phyloP scores from a whole-genome alignment of 2,329 filamentous ascomycete species.

The Ophiocordyceps australis region DNA sequence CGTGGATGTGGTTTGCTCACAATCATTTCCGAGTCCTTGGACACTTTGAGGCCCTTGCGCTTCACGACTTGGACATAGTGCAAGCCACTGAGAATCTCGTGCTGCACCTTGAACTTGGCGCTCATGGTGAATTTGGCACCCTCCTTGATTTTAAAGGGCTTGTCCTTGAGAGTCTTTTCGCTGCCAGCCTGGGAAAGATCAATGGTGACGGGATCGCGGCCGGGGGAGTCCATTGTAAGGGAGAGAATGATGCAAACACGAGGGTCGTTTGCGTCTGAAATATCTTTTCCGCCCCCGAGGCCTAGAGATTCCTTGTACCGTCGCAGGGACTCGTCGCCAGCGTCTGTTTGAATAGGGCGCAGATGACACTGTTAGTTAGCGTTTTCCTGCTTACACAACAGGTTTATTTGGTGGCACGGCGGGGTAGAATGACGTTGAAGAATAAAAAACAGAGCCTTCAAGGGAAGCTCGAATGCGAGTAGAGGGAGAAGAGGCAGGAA shows the following conservation, averaged over 20 bases:
- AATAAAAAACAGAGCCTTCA: too few relatives aligned
- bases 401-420: too few relatives aligned
- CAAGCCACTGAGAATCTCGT: constrained; percentile 84
- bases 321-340: constrained; percentile 80
- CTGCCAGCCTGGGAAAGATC: constrained; percentile 62
- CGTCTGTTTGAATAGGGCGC: constrained; percentile 21
- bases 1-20: constrained; percentile 25
- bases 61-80: constrained; percentile 94
- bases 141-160: constrained; percentile 97
- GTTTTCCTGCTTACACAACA: too few relatives aligned
- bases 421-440: too few relatives aligned
- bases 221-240: constrained; percentile 72
- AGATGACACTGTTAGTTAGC: too few relatives aligned
- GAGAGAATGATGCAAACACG: constrained; percentile 88
- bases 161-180: constrained; percentile 63
- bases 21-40: constrained; percentile 98
- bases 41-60: constrained; percentile 68
- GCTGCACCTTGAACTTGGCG: constrained; percentile 86
- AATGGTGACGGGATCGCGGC: constrained; percentile 72
- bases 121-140: constrained; percentile 88
- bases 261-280: constrained; percentile 63
- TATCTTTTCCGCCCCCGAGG: constrained; percentile 53
- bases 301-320: constrained; percentile 96
- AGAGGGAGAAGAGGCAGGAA: too few relatives aligned
- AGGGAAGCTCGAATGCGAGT: background rate